Evolutionary conservation across 2,329 filamentous ascomycete species (phyloP), one percentile per base, ranked within the genome.

Genomic region (Leptographium wingfieldii): DNA sequence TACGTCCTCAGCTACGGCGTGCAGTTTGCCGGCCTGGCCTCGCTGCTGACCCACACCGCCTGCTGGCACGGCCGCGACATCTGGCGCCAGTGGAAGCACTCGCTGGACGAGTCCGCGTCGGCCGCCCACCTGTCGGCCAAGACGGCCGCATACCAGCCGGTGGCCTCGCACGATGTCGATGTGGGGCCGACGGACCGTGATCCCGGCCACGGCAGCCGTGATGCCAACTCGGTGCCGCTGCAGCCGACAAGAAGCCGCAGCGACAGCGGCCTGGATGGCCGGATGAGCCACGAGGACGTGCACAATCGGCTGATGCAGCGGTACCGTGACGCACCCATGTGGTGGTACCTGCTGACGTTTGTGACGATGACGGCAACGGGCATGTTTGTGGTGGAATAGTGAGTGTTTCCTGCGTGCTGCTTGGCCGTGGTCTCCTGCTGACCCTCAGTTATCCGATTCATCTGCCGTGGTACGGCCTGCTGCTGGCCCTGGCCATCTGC

Each of bases 51-150:
- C 1, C 90, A 95, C 69, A 95, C 90, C 0, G 76, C 81, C 27
- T 88, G 90, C 68, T 94, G 90, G 88, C 89, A 95, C 67, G 90
- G 90, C 16, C 82, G 80, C 65, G 90, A 94, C 68, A 92, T 95
- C 25, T 86, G 82, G 83, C 82, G 77, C 49, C 88, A 92, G 65
- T 90, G 88, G 80, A 85, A 80, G 66, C 79, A 80, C 63, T 88
- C 87, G 0, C 75, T 88, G 64, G 77, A 80, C 52, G 87, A 90
- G 69, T 83, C 78, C 46, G 77, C 77, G 3, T 14, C 38, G 12
- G 12, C 46, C 19, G 43, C 40, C 16, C 6, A 53, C 16, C 7
- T 5, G 25, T 0, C 51, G 3, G 53, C 16, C 53, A 22, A n/a
- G 16, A 29, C 35, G 5, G 54, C 40, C 4, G 55, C 19, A 6